Conservation (phyloP, 306 rosid genomes). For the Luffa acutangula region DNA sequence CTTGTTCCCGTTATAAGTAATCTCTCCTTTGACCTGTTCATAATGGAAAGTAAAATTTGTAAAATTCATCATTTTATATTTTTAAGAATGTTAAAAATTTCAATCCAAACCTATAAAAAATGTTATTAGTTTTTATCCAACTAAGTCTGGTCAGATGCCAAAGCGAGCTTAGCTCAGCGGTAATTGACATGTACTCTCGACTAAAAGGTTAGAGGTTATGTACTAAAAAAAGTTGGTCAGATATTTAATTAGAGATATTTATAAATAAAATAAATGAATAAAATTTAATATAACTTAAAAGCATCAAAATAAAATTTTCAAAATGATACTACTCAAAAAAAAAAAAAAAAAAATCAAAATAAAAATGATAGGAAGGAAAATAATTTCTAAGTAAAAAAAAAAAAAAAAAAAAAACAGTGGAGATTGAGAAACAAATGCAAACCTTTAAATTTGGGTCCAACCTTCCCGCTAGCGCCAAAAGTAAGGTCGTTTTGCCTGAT, state of each 20-base stretch:
- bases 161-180: too few species aligned
- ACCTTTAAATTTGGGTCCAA: constrained; percentile 66
- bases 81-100: not conserved
- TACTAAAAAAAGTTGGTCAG: too few species aligned
- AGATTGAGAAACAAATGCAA: too few species aligned
- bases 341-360: too few species aligned
- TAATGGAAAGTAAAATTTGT: not conserved
- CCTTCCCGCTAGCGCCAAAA: constrained; percentile 79
- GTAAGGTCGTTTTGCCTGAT: constrained; percentile 84
- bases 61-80: not conserved
- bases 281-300: not conserved
- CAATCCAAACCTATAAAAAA: too few species aligned
- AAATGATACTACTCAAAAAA: not conserved
- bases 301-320: too few species aligned
- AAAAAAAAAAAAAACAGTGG: not conserved
- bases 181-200: too few species aligned
- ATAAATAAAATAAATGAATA: too few species aligned
- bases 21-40: constrained; percentile 48
- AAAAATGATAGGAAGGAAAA: not conserved
- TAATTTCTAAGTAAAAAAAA: not conserved
- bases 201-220: too few species aligned
- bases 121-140: too few species aligned
- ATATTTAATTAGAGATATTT: too few species aligned
- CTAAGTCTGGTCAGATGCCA: too few species aligned
- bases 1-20: constrained; percentile 62